These are phyloP conservation scores for Arthrobotrys entomopaga DNA, from an alignment of 2,329 filamentous ascomycete genomes.

Conservation along the genomic window DNA sequence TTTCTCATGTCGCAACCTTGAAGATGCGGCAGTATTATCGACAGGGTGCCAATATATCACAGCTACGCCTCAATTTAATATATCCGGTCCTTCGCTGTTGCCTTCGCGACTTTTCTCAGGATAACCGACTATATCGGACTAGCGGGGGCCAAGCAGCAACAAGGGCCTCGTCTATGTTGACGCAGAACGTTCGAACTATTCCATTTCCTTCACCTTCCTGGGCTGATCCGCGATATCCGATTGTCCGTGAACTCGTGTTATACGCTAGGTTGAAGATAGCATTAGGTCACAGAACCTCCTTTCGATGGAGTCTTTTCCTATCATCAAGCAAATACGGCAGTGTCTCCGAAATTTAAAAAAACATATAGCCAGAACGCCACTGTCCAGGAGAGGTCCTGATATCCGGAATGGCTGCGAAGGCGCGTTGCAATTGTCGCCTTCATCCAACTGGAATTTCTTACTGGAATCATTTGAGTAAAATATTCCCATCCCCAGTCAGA, in stretches of 20 bases:
- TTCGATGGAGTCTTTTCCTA: too few species aligned
- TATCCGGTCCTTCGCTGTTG: conserved; percentile 9
- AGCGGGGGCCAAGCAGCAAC: conserved; percentile 6
- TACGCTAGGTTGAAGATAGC: too few species aligned
- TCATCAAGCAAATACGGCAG: too few species aligned
- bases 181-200: conserved; percentile 18
- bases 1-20: conserved; percentile 37
- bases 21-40: conserved; percentile 13
- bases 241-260: too few species aligned
- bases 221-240: conserved; percentile 9
- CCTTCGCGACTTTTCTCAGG: conserved; percentile 39
- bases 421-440: conserved; percentile 27
- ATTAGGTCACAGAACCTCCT: too few species aligned
- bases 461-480: too few species aligned
- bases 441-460: too few species aligned
- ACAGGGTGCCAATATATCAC: conserved; percentile 29
- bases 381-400: conserved; percentile 11
- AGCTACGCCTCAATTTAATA: conserved; percentile 40
- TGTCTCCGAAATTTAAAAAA: too few species aligned
- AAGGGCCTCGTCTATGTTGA: conserved; percentile 34
- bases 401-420: conserved; percentile 29
- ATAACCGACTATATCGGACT: conserved; percentile 50
- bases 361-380: conserved; percentile 28
- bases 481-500: not conserved
- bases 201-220: not conserved